Conservation (phyloP, 1,284 basidiomycete genomes). For the Trichosporon sp. region DNA sequence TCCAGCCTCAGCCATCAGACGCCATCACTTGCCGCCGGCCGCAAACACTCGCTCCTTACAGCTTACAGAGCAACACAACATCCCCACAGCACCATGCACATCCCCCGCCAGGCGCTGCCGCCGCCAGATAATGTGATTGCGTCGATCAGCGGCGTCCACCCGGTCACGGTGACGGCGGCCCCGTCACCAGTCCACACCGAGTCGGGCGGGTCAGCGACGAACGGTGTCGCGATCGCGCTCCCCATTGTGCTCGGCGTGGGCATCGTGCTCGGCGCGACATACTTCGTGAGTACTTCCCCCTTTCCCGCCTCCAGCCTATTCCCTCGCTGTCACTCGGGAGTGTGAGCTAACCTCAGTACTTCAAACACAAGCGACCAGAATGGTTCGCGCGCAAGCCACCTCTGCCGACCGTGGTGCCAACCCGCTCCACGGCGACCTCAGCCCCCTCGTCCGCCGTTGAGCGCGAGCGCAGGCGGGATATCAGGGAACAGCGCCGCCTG, state of each 20-base stretch:
- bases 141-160: not conserved
- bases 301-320: no score
- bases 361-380: not conserved
- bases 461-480: not conserved
- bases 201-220: not conserved
- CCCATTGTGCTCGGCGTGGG: not conserved
- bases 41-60: not conserved
- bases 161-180: not conserved
- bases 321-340: not conserved
- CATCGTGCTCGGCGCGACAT: not conserved
- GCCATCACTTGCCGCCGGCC: slow-evolving; percentile 4
- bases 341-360: slow-evolving; percentile 1
- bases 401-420: not conserved
- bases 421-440: not conserved
- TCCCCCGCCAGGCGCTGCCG: not conserved
- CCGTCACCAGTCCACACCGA: not conserved
- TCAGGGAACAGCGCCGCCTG: slow-evolving; percentile 1
- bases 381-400: not conserved
- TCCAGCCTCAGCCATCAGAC: no score
- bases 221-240: slow-evolving; percentile 8
- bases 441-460: not conserved
- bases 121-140: not conserved
- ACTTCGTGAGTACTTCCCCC: not conserved
- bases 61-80: not conserved
- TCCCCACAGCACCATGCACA: not conserved